These are phyloP conservation scores for Apiotrichum gamsii DNA, from an alignment of 1,284 basidiomycete species.

Conservation along the genomic window DNA sequence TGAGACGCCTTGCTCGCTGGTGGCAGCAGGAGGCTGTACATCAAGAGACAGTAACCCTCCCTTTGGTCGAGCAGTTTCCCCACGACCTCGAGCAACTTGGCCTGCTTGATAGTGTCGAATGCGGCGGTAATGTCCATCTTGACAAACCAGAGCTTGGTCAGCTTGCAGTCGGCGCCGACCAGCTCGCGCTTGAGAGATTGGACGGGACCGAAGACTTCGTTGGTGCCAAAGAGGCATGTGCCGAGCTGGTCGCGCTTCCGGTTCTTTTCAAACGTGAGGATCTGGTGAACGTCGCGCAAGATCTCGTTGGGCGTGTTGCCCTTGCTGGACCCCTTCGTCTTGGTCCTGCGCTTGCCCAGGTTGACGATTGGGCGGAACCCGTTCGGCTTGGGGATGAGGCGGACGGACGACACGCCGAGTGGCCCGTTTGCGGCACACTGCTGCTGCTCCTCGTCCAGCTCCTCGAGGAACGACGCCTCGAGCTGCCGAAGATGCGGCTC, in stretches of 20 bases:
- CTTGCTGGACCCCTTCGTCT: too few relatives aligned
- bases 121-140: slow-evolving; percentile 94
- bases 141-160: slow-evolving; percentile 62
- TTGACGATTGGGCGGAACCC: slow-evolving; percentile 95
- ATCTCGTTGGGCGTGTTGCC: slow-evolving; percentile 58
- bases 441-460: slow-evolving; percentile 19
- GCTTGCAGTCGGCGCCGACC: slow-evolving; percentile 15
- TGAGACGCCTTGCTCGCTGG: slow-evolving; percentile 35
- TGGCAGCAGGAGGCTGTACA: slow-evolving; percentile 35
- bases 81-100: slow-evolving; percentile 72
- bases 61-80: slow-evolving; percentile 57
- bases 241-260: slow-evolving; percentile 62
- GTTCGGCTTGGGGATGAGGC: slow-evolving; percentile 86
- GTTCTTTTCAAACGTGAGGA: slow-evolving; percentile 78
- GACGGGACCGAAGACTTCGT: slow-evolving; percentile 69
- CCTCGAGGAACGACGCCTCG: slow-evolving; percentile 41
- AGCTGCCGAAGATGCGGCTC: slow-evolving; percentile 70
- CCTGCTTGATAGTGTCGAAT: slow-evolving; percentile 94
- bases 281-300: slow-evolving; percentile 72
- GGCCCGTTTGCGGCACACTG: slow-evolving; percentile 12
- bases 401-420: slow-evolving; percentile 55
- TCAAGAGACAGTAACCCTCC: slow-evolving; percentile 35
- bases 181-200: slow-evolving; percentile 63
- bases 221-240: slow-evolving; percentile 72
- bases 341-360: slow-evolving; percentile 50